Evolutionary conservation across 345 rosid genomes (phyloP).

Genomic region (Eucalyptus tenuipes): DNA sequence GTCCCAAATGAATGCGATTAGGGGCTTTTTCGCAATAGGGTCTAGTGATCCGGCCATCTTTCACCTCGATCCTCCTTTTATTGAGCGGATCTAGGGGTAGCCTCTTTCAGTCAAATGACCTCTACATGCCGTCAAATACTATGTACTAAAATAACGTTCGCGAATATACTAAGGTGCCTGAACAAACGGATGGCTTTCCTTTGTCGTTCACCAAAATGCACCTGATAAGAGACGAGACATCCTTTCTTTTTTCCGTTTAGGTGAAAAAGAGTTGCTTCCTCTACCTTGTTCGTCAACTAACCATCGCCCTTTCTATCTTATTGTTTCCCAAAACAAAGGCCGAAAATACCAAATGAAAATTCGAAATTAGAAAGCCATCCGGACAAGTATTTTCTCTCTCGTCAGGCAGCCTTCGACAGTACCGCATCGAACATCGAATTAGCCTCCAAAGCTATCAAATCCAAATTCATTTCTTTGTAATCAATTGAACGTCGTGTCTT

Average conservation of each 20-base stretch:
- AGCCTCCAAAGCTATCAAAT: too few relatives aligned
- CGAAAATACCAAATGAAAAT: not conserved
- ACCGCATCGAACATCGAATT: accelerated
- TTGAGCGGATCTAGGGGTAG: not conserved
- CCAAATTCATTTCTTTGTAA: too few relatives aligned
- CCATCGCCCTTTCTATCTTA: not conserved
- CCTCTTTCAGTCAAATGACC: not conserved
- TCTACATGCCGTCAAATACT: not conserved
- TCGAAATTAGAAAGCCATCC: not conserved
- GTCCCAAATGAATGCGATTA: not conserved
- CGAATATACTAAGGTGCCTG: not conserved
- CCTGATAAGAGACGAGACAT: not conserved
- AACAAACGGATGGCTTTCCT: not conserved
- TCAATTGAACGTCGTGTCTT: too few relatives aligned
- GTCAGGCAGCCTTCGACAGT: accelerated
- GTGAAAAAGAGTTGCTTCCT: not conserved
- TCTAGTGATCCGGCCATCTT: not conserved
- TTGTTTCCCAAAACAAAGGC: not conserved
- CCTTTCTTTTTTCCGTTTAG: not conserved
- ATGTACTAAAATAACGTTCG: not conserved
- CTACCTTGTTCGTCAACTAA: not conserved
- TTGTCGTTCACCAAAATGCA: not conserved
- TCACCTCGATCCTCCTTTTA: not conserved
- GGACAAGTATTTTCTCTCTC: not conserved
- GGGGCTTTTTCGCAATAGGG: not conserved